Base-by-base conservation (phyloP, 768 basidiomycete species). In the Lactifluus subvellereus region DNA sequence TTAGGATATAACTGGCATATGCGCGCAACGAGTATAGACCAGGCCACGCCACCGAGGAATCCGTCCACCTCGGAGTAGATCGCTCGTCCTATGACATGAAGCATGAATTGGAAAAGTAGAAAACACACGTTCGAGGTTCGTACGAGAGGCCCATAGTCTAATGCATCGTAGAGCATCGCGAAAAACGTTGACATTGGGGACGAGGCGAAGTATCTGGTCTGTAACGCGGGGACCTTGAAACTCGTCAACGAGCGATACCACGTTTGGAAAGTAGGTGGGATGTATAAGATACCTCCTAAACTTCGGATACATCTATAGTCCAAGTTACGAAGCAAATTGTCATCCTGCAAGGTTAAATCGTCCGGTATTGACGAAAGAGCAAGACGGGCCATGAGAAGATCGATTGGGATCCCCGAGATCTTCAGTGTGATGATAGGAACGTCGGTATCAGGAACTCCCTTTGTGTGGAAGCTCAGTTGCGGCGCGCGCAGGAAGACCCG, bases 1-100 rank as follows among this genome's bases (percentile, higher is more conserved):
- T 88, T 97, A 33, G 97, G 97, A 74, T 98, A 99, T 59, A 99
- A 77, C 71, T 99, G 97, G 77, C 97, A 99, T 81, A 98, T 94
- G 74, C 97, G 87, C 55, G 97, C 97, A n/a, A 98, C 95, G 45
- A 98, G 84, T 80, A 98, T 90, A 4, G 96, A 92, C 97, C 97
- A 99, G 33, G 95, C 96, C 2, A 98, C 96, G 71, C 97, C 97
- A 60, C 97, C 97, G 37, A 96, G 82, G 74, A 98, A 99, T 20
- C 96, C 97, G 69, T 94, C 94, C 11, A 98, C 93, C 73, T 99
- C 98, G 0, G 94, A 96, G 75, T 98, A 98, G 64, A 99, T 96
- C 30, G 95, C 97, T 76, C 94, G 82, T 69, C 87, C 95, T 98
- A 70, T 48, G 32, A 35, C 49, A 49, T 4, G 42, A 42, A n/a